These are phyloP conservation scores for Corchorus capsularis DNA, from an alignment of 345 rosid genomes.

Conservation along the genomic window DNA sequence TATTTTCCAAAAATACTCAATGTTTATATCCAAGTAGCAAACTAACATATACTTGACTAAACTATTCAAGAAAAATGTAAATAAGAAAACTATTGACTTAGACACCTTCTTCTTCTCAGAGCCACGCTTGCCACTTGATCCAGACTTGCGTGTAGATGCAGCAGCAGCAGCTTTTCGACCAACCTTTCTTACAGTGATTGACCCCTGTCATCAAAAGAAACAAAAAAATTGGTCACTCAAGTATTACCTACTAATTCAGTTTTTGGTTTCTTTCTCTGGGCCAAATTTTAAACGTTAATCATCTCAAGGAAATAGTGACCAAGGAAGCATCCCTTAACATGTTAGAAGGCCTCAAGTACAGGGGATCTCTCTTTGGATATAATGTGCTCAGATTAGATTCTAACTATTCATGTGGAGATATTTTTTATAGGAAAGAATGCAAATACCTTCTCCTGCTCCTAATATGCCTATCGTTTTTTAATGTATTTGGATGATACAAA, in stretches of 20 bases:
- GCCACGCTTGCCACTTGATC: constrained; percentile 43
- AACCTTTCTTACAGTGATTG: constrained; percentile 38
- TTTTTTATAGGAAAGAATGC: neutral
- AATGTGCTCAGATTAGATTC: neutral
- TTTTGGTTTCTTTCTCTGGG: neutral
- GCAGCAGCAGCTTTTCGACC: constrained; percentile 52
- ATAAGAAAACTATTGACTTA: constrained; percentile 11
- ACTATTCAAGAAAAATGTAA: constrained; percentile 3
- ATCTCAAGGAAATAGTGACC: neutral
- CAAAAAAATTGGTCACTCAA: constrained; percentile 7
- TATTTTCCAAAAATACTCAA: neutral
- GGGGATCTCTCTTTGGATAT: neutral
- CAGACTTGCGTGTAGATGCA: constrained; percentile 39
- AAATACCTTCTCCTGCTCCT: neutral
- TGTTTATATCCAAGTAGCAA: neutral
- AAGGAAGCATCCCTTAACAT: neutral
- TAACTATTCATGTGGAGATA: neutral
- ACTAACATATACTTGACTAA: constrained; percentile 13
- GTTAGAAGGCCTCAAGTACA: neutral
- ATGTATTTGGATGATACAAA: neutral
- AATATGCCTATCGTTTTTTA: neutral
- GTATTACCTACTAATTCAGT: neutral
- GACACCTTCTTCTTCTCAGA: constrained; percentile 67
- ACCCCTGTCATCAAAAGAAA: constrained; percentile 40
- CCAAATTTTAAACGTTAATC: neutral